phyloP scores from a whole-genome alignment of 441 rosid species.

The Mallotus japonicus region DNA sequence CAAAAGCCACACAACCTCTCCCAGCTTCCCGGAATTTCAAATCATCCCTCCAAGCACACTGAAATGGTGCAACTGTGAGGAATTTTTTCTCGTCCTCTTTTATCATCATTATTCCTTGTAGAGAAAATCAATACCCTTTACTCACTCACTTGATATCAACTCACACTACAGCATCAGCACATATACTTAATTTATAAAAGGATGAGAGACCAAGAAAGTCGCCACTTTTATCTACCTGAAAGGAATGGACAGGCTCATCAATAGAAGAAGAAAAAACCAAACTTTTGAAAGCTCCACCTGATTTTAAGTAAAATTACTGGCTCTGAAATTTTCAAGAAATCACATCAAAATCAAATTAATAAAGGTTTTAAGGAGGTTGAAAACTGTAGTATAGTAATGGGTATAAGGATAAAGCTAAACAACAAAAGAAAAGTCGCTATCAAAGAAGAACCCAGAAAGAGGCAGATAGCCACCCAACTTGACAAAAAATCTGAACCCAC shows the following conservation, averaged over 20 bases:
- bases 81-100: constrained; percentile 64
- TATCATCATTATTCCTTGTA: constrained; percentile 40
- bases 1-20: constrained; percentile 96
- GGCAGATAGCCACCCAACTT: constrained; percentile 44
- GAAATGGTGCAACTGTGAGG: constrained; percentile 92
- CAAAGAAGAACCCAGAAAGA: constrained; percentile 38
- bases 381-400: background rate
- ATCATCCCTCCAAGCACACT: constrained; percentile 98
- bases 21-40: constrained; percentile 89
- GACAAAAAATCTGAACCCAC: constrained; percentile 46
- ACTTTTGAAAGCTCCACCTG: background rate
- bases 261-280: constrained; percentile 2
- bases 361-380: no score
- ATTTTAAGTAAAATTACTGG: constrained; percentile 2
- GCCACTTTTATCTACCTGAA: constrained; percentile 22
- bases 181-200: constrained; percentile 21
- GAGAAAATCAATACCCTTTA: constrained; percentile 6
- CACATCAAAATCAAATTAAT: constrained; percentile 5
- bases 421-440: constrained; percentile 29
- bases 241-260: constrained; percentile 9
- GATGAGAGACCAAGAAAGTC: constrained; percentile 17
- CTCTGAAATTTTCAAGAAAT: background rate
- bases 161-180: constrained; percentile 25
- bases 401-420: constrained; percentile 6
- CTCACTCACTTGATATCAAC: constrained; percentile 9